Percentiles rank a stretch among this genome's conserved stretches.
These are phyloP conservation scores for Calvatia gigantea DNA, from an alignment of 768 basidiomycete species.

Conservation along the genomic window DNA sequence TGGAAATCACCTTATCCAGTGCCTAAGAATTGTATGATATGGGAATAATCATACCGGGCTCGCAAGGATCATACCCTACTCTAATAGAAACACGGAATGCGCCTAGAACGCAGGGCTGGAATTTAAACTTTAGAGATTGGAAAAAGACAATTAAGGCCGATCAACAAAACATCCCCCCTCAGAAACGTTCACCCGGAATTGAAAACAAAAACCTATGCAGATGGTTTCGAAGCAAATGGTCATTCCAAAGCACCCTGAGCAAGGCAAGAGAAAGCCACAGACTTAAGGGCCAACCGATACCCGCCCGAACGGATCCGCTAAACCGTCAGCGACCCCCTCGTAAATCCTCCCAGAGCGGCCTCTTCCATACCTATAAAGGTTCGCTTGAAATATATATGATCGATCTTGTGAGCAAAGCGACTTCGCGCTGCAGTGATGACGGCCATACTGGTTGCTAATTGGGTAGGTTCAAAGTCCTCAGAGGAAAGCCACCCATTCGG, in stretches of 20 bases:
- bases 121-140: too few relatives aligned
- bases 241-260: neutral
- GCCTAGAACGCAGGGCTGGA: neutral
- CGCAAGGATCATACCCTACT: neutral
- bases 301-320: slow-evolving; percentile 48
- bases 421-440: slow-evolving; percentile 94
- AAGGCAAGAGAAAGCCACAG: neutral
- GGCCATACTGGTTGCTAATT: slow-evolving; percentile 47
- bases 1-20: slow-evolving; percentile 13
- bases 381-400: slow-evolving; percentile 95
- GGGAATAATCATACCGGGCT: neutral
- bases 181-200: too few relatives aligned
- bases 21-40: neutral
- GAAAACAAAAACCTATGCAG: too few relatives aligned
- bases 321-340: slow-evolving; percentile 71
- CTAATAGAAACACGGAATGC: neutral
- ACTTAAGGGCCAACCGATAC: slow-evolving; percentile 32
- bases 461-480: neutral
- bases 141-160: neutral
- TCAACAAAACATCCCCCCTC: neutral
- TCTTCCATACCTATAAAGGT: slow-evolving; percentile 99
- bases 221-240: too few relatives aligned
- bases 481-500: slow-evolving; percentile 38
- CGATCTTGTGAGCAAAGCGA: slow-evolving; percentile 94
- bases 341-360: slow-evolving; percentile 93